Percentiles rank a stretch among this genome's conserved stretches.
These are phyloP conservation scores for Millerago galiae DNA, from an alignment of 805 yeast genomes.

Conservation along the genomic window DNA sequence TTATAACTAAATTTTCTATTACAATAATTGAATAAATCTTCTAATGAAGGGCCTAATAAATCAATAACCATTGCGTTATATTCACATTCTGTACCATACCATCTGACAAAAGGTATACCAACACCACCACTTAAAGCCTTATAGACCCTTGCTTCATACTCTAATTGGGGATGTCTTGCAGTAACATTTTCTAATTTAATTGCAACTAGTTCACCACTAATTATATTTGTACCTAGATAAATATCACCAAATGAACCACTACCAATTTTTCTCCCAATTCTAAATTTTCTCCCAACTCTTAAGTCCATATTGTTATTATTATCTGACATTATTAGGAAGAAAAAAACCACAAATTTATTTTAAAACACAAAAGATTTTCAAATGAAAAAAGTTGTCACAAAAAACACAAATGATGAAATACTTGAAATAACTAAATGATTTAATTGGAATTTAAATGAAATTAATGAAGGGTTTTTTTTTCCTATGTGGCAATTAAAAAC, in stretches of 20 bases:
- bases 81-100: slow-evolving; percentile 96
- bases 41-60: slow-evolving; percentile 89
- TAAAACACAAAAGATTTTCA: not conserved
- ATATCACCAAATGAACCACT: slow-evolving; percentile 98
- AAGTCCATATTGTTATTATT: slow-evolving; percentile 45
- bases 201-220: slow-evolving; percentile 96
- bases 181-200: slow-evolving; percentile 84
- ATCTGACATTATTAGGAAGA: slow-evolving; percentile 4
- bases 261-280: slow-evolving; percentile 93
- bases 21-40: slow-evolving; percentile 94
- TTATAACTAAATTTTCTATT: slow-evolving; percentile 88
- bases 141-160: slow-evolving; percentile 94
- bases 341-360: not conserved
- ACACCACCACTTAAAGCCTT: slow-evolving; percentile 93
- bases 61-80: slow-evolving; percentile 97
- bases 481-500: no score
- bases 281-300: slow-evolving; percentile 88
- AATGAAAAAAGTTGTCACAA: not conserved
- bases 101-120: slow-evolving; percentile 93
- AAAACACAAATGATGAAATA: no score
- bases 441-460: no score
- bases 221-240: slow-evolving; percentile 85
- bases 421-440: no score
- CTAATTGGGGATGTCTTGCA: slow-evolving; percentile 95
- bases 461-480: no score